A percentile compares a stretch with the other conserved stretches of the same genome.
These are phyloP conservation scores for Heliocybe sulcata DNA, from an alignment of 1,284 basidiomycete species.

Conservation along the genomic window DNA sequence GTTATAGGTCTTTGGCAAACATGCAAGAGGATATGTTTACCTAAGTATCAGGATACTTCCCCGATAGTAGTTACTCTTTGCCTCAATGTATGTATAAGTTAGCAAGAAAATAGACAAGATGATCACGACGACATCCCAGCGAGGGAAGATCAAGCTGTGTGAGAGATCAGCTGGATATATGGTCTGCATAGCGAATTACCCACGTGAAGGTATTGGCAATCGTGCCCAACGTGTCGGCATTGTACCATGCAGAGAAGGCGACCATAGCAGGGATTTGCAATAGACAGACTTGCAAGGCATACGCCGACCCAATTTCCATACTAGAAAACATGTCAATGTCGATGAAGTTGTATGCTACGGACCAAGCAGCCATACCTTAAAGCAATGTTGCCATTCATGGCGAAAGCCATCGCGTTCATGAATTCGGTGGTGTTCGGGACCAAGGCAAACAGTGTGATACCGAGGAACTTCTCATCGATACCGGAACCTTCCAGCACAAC, in stretches of 20 bases:
- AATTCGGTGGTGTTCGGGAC: constrained; percentile 99
- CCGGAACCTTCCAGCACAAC: constrained; percentile 90
- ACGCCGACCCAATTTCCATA: constrained; percentile 99
- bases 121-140: constrained; percentile 97
- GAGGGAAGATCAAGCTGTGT: constrained; percentile 88
- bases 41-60: constrained; percentile 90
- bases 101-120: constrained; percentile 94
- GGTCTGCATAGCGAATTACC: constrained; percentile 16
- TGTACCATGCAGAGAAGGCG: constrained; percentile 93
- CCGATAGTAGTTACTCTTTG: constrained; percentile 94
- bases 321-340: constrained; percentile 42
- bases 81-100: constrained; percentile 99
- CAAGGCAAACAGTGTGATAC: constrained; percentile 93
- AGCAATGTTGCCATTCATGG: constrained; percentile 95
- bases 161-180: constrained; percentile 8
- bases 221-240: constrained; percentile 75
- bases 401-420: constrained; percentile 99
- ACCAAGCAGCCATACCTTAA: constrained; percentile 83
- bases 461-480: constrained; percentile 97
- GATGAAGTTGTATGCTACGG: too few relatives aligned
- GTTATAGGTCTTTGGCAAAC: background rate
- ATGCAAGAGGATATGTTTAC: constrained; percentile 35
- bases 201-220: constrained; percentile 87
- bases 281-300: constrained; percentile 96
- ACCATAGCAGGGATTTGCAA: constrained; percentile 99